These are phyloP conservation scores for Taiozyma onychis DNA, from an alignment of 1,139 yeast species.

Conservation along the genomic window DNA sequence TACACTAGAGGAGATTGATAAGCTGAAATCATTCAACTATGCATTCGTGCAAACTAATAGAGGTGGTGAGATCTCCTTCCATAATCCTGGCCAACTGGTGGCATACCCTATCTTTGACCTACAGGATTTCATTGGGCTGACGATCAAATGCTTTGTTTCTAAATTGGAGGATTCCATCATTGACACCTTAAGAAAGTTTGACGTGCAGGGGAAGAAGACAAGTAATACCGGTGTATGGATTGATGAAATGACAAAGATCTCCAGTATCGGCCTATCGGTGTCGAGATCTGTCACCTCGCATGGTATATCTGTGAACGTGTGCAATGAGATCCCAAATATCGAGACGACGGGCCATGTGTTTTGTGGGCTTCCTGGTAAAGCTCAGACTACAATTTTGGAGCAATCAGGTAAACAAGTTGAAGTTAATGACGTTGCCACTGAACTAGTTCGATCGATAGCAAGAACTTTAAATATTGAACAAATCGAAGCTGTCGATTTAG, in stretches of 20 bases:
- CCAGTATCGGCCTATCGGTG: slow-evolving; percentile 86
- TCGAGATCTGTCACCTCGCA: slow-evolving; percentile 83
- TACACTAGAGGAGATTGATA: slow-evolving; percentile 29
- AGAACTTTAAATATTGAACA: slow-evolving; percentile 38
- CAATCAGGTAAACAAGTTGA: slow-evolving; percentile 22
- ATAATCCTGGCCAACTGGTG: slow-evolving; percentile 92
- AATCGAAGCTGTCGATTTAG: slow-evolving; percentile 35
- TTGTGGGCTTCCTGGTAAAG: slow-evolving; percentile 74
- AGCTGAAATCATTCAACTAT: slow-evolving; percentile 30
- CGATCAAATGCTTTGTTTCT: slow-evolving; percentile 73
- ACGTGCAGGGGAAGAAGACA: slow-evolving; percentile 33
- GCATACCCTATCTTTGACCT: slow-evolving; percentile 80
- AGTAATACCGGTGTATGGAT: slow-evolving; percentile 89
- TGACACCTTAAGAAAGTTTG: slow-evolving; percentile 37
- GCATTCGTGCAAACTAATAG: slow-evolving; percentile 71
- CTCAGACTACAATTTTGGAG: slow-evolving; percentile 44
- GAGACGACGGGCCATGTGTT: slow-evolving; percentile 59
- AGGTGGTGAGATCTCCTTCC: slow-evolving; percentile 98
- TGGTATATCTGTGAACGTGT: slow-evolving; percentile 79
- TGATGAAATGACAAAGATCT: slow-evolving; percentile 56
- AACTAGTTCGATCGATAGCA: slow-evolving; percentile 50
- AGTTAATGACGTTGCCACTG: slow-evolving; percentile 37
- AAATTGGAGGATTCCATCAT: slow-evolving; percentile 63
- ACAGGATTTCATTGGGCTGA: slow-evolving; percentile 48
- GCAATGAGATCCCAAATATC: slow-evolving; percentile 66